A percentile compares a stretch with the other conserved stretches of the same genome.
Evolutionary conservation across 768 basidiomycete species (phyloP).

Genomic region (Daedalea quercina): DNA sequence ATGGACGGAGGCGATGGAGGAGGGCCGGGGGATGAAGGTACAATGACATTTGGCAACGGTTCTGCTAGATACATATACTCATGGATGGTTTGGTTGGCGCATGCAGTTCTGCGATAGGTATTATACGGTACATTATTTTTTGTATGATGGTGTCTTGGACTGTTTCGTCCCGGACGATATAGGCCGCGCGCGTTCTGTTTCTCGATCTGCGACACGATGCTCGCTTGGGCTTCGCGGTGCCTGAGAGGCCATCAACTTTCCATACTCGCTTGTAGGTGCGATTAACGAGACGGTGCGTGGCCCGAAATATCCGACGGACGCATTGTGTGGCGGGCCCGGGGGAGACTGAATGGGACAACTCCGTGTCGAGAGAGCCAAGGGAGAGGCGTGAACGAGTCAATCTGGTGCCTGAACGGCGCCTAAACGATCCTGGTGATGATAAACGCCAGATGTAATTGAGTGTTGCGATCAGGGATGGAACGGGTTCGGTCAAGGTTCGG

Average conservation of each 20-base stretch:
- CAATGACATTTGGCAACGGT: conserved; percentile 3
- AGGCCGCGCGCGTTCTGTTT: too few species aligned
- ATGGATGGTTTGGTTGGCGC: neutral
- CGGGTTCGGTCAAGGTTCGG: neutral
- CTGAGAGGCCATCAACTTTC: too few species aligned
- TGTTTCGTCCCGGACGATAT: neutral
- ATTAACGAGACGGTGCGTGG: too few species aligned
- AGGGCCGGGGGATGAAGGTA: conserved; percentile 12
- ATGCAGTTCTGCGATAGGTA: neutral
- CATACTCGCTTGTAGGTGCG: too few species aligned
- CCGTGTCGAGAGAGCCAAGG: neutral
- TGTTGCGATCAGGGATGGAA: neutral
- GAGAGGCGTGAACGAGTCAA: neutral
- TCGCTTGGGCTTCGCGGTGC: too few species aligned
- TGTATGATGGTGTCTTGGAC: neutral
- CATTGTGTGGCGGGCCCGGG: neutral
- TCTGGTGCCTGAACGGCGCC: conserved; percentile 2
- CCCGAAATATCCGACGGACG: too few species aligned
- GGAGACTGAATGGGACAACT: neutral
- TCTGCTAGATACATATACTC: neutral
- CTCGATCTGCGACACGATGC: too few species aligned
- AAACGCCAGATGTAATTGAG: neutral
- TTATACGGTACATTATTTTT: neutral
- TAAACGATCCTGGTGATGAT: neutral
- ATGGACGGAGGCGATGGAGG: conserved; percentile 16